A percentile compares a stretch with the other conserved stretches of the same genome.
Evolutionary conservation across 2,329 filamentous ascomycete genomes (phyloP).

Genomic region (Colletotrichum lentis): DNA sequence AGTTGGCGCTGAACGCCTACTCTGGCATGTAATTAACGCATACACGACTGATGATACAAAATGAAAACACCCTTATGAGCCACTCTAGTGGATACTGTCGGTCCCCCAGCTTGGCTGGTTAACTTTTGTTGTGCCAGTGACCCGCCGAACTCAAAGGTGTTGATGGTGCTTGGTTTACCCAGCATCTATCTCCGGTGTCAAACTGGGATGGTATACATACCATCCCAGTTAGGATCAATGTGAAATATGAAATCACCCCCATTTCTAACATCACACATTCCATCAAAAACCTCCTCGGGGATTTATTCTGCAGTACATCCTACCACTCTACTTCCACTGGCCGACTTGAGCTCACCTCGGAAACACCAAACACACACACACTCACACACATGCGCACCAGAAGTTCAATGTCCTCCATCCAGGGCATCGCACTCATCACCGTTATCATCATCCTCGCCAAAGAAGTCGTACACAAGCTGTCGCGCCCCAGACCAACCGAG

Average conservation of each 20-base stretch:
- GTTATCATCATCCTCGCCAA: background rate
- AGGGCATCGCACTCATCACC: background rate
- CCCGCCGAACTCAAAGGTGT: background rate
- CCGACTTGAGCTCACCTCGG: background rate
- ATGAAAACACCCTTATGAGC: constrained; percentile 16
- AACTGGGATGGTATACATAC: background rate
- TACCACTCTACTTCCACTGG: background rate
- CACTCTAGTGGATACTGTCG: no score
- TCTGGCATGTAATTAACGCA: constrained; percentile 45
- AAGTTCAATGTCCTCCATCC: background rate
- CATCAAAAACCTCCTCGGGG: no score
- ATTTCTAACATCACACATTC: background rate
- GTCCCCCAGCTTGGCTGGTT: background rate
- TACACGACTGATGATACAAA: constrained; percentile 6
- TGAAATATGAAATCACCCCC: background rate
- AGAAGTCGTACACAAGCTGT: background rate
- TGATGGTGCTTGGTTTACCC: background rate
- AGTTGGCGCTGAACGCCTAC: constrained; percentile 75
- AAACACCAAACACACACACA: background rate
- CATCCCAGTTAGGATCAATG: background rate
- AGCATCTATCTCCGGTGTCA: background rate
- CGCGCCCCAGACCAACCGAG: background rate
- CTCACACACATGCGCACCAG: no score
- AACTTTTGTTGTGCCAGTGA: background rate
- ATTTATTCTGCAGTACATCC: no score